Evolutionary conservation across 139 green algal species (phyloP).

Genomic region (Micractinium conductrix): DNA sequence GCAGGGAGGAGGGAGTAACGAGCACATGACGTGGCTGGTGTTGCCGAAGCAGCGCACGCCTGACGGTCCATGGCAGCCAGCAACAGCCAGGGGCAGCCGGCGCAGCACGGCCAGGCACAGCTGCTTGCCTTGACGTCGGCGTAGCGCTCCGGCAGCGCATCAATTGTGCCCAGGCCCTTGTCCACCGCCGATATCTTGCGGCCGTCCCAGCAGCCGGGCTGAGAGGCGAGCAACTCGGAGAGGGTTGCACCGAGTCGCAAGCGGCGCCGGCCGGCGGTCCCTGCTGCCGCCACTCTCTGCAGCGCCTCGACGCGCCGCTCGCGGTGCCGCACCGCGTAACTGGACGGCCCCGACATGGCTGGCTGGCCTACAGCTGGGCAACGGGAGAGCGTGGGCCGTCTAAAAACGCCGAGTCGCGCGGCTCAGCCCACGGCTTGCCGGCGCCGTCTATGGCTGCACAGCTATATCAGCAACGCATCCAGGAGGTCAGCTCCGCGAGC

Average conservation of each 20-base stretch:
- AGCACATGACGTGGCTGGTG: too few species aligned
- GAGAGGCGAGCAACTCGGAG: neutral
- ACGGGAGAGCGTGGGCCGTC: too few species aligned
- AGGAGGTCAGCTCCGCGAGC: too few species aligned
- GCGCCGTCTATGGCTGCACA: too few species aligned
- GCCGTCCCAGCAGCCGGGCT: conserved; percentile 8
- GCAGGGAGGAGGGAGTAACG: neutral
- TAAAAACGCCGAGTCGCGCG: too few species aligned
- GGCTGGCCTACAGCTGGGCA: too few species aligned
- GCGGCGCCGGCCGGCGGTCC: neutral
- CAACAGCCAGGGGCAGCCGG: neutral
- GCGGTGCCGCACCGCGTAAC: neutral
- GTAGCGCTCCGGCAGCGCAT: neutral
- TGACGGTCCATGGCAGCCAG: too few species aligned
- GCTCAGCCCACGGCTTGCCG: too few species aligned
- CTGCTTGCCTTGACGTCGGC: neutral
- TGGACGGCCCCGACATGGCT: neutral
- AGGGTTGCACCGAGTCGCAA: neutral
- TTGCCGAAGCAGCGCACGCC: neutral
- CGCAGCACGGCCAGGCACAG: neutral
- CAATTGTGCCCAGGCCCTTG: neutral
- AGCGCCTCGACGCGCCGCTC: neutral
- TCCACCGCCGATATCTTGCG: conserved; percentile 20
- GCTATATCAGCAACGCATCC: too few species aligned
- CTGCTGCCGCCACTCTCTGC: neutral